Evolutionary conservation across 805 yeast genomes (phyloP).

Genomic region (Candida golubevii): DNA sequence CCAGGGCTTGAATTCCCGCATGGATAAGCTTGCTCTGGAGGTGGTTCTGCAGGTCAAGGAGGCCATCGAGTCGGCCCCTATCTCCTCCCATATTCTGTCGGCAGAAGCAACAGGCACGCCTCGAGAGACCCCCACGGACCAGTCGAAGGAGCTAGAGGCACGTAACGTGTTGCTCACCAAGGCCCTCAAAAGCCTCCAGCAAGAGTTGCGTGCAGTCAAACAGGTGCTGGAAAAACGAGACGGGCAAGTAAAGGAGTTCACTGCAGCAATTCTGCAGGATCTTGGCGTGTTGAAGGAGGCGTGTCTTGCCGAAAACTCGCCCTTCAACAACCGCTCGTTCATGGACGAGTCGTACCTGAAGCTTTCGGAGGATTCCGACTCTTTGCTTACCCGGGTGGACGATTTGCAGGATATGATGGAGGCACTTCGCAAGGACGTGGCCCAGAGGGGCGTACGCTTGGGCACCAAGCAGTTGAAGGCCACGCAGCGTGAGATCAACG

Average conservation of each 20-base stretch:
- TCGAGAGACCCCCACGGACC: conserved; percentile 4
- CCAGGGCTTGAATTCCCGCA: conserved; percentile 6
- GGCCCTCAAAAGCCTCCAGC: conserved; percentile 39
- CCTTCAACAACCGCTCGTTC: conserved; percentile 46
- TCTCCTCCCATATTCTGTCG: not conserved
- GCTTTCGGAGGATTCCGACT: conserved; percentile 74
- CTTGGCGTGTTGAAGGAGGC: conserved; percentile 49
- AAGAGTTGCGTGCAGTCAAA: conserved; percentile 55
- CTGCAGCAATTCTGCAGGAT: conserved; percentile 41
- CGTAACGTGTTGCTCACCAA: conserved; percentile 3
- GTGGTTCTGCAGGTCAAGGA: conserved; percentile 12
- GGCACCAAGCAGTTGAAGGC: conserved; percentile 64
- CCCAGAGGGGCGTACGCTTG: conserved; percentile 83
- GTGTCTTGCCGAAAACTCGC: conserved; percentile 33
- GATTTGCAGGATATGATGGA: conserved; percentile 91
- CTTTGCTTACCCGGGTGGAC: conserved; percentile 73
- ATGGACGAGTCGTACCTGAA: conserved; percentile 73
- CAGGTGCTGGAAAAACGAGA: conserved; percentile 50
- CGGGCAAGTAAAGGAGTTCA: conserved; percentile 36
- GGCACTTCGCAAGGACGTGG: conserved; percentile 83
- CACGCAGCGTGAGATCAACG: conserved; percentile 59
- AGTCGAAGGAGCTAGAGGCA: conserved; percentile 1
- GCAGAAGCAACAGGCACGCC: not conserved
- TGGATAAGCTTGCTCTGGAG: conserved; percentile 8
- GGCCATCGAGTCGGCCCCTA: conserved; percentile 5